These are phyloP conservation scores for Leishmania amazonensis DNA, from an alignment of 208 protist species.

Conservation along the genomic window DNA sequence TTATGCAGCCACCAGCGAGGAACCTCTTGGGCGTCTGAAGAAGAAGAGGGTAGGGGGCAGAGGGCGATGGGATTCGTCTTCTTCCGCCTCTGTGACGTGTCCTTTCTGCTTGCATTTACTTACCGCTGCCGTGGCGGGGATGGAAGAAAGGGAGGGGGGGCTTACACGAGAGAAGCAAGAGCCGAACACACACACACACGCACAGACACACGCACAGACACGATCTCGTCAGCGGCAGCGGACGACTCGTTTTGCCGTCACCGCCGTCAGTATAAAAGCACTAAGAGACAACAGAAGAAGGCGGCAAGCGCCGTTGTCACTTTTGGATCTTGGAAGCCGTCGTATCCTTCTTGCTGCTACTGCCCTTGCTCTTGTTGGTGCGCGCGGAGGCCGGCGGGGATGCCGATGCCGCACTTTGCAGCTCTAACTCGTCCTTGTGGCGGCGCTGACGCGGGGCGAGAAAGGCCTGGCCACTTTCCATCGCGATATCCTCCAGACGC, in stretches of 20 bases:
- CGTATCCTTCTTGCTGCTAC: slow-evolving; percentile 3
- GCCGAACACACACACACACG: neutral
- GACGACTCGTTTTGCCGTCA: neutral
- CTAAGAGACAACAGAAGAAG: neutral
- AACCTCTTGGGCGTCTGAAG: too few species aligned
- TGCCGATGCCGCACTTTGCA: slow-evolving; percentile 15
- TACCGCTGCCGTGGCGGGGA: neutral
- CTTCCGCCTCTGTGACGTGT: neutral
- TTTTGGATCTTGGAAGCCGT: slow-evolving; percentile 3
- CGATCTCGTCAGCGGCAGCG: neutral
- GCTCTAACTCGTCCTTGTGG: slow-evolving; percentile 73
- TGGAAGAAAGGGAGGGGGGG: neutral
- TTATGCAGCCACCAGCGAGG: neutral
- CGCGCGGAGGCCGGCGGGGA: slow-evolving; percentile 5
- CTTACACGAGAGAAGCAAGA: neutral
- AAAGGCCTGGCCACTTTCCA: slow-evolving; percentile 92
- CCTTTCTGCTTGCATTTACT: slow-evolving; percentile 3
- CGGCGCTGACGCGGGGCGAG: slow-evolving; percentile 53
- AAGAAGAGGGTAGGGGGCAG: too few species aligned
- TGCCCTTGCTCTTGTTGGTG: neutral
- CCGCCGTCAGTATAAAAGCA: neutral
- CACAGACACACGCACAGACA: neutral
- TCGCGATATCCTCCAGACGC: slow-evolving; percentile 90
- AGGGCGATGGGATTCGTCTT: neutral
- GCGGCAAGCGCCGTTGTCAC: neutral